Conservation (phyloP, 1,139 yeast genomes). For the Magnusiomyces magnusii region DNA sequence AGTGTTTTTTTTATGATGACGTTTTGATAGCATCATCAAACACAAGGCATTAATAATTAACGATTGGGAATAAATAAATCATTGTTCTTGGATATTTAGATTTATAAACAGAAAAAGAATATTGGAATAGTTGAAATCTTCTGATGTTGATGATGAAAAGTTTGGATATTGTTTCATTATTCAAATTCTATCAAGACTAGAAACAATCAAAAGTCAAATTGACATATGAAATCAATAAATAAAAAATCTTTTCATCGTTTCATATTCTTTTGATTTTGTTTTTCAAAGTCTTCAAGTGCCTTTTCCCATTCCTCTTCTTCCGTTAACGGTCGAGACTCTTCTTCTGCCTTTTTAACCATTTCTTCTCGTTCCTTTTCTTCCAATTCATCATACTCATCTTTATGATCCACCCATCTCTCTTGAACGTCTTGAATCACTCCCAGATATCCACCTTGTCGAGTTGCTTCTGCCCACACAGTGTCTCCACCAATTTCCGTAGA, state of each 20-base stretch:
- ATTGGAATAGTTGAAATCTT: conserved; percentile 37
- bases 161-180: too few relatives aligned
- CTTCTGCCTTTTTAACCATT: conserved; percentile 27
- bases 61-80: conserved; percentile 57
- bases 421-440: conserved; percentile 66
- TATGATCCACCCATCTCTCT: conserved; percentile 91
- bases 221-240: conserved; percentile 20
- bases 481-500: conserved; percentile 93
- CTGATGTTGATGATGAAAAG: conserved; percentile 49
- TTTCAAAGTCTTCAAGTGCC: conserved; percentile 61
- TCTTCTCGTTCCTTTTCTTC: conserved; percentile 45
- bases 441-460: conserved; percentile 60
- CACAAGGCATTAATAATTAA: neutral
- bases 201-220: too few relatives aligned
- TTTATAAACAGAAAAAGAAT: conserved; percentile 48
- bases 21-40: too few relatives aligned
- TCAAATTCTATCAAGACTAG: too few relatives aligned
- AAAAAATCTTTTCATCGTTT: neutral
- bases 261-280: conserved; percentile 22
- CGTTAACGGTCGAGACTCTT: conserved; percentile 27
- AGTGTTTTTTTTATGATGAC: too few relatives aligned
- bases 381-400: conserved; percentile 61
- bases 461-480: conserved; percentile 91
- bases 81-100: conserved; percentile 68
- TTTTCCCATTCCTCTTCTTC: conserved; percentile 69